Evolutionary conservation across 768 basidiomycete genomes (phyloP).

Genomic region (Boletus reticulatus): DNA sequence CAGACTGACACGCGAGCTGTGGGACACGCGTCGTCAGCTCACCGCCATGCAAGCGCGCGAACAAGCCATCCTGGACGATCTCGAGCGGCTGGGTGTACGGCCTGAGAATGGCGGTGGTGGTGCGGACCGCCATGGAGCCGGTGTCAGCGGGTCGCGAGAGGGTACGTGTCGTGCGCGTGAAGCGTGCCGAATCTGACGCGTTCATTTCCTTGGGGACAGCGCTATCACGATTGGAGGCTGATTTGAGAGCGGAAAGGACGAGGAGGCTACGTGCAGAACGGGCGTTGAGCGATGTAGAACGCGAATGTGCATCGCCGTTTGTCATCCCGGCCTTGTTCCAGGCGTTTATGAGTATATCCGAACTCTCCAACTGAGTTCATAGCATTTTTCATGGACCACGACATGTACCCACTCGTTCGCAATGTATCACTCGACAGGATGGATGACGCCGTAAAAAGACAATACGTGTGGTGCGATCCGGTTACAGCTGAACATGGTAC

Average conservation of each 20-base stretch:
- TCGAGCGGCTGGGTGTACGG: slow-evolving; percentile 15
- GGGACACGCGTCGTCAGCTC: slow-evolving; percentile 26
- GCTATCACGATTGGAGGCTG: slow-evolving; percentile 27
- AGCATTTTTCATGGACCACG: background rate
- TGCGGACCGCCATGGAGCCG: background rate
- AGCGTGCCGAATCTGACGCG: background rate
- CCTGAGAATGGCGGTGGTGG: background rate
- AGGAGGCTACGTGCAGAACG: slow-evolving; percentile 43
- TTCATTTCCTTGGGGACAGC: slow-evolving; percentile 5
- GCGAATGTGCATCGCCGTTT: slow-evolving; percentile 53
- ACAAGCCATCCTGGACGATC: slow-evolving; percentile 19
- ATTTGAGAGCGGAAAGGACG: slow-evolving; percentile 37
- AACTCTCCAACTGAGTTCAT: slow-evolving; percentile 34
- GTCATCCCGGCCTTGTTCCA: slow-evolving; percentile 55
- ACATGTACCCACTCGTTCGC: background rate
- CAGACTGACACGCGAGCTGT: slow-evolving; percentile 26
- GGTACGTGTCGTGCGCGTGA: slow-evolving; percentile 8
- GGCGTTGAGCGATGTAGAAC: slow-evolving; percentile 44
- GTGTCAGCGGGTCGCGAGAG: slow-evolving; percentile 5
- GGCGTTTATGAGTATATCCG: slow-evolving; percentile 50
- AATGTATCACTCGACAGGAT: background rate
- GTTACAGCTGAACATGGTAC: slow-evolving; percentile 11
- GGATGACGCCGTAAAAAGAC: slow-evolving; percentile 8
- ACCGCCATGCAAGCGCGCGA: slow-evolving; percentile 24
- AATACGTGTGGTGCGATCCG: slow-evolving; percentile 10